Evolutionary conservation across 2,329 filamentous ascomycete species (phyloP).

Genomic region (Phialocephala subalpina): DNA sequence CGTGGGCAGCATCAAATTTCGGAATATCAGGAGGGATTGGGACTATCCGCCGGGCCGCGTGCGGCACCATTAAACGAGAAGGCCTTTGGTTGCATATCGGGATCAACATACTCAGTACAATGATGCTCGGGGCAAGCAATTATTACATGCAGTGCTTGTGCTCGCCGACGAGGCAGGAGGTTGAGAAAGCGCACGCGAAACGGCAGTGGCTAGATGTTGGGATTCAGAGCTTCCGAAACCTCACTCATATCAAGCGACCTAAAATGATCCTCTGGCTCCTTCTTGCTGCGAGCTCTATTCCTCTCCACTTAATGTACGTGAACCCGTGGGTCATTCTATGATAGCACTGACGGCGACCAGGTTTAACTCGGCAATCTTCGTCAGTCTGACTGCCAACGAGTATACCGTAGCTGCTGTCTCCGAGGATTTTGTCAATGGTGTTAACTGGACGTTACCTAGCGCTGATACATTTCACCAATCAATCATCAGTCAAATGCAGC

Average conservation of each 20-base stretch:
- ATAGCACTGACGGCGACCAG: slow-evolving; percentile 9
- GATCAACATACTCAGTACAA: slow-evolving; percentile 56
- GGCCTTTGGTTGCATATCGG: slow-evolving; percentile 49
- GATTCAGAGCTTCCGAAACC: slow-evolving; percentile 50
- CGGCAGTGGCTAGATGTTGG: slow-evolving; percentile 54
- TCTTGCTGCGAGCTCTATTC: slow-evolving; percentile 33
- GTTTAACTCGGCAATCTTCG: slow-evolving; percentile 36
- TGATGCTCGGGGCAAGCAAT: slow-evolving; percentile 55
- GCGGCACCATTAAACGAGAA: slow-evolving; percentile 21
- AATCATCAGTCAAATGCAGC: slow-evolving; percentile 27
- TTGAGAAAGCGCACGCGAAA: slow-evolving; percentile 55
- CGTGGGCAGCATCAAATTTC: slow-evolving; percentile 29
- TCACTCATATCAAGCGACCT: slow-evolving; percentile 32
- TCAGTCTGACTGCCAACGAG: slow-evolving; percentile 33
- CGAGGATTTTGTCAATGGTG: slow-evolving; percentile 31
- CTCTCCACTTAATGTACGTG: slow-evolving; percentile 37
- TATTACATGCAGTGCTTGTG: slow-evolving; percentile 60
- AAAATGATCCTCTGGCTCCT: slow-evolving; percentile 31
- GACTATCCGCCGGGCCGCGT: slow-evolving; percentile 26
- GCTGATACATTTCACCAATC: slow-evolving; percentile 24
- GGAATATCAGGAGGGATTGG: slow-evolving; percentile 29
- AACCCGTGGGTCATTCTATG: not conserved
- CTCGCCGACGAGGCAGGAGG: slow-evolving; percentile 56
- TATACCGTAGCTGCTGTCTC: slow-evolving; percentile 30
- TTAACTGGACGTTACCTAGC: slow-evolving; percentile 23